phyloP scores from a whole-genome alignment of 2,329 filamentous ascomycete species.

The Trichophyton simii region DNA sequence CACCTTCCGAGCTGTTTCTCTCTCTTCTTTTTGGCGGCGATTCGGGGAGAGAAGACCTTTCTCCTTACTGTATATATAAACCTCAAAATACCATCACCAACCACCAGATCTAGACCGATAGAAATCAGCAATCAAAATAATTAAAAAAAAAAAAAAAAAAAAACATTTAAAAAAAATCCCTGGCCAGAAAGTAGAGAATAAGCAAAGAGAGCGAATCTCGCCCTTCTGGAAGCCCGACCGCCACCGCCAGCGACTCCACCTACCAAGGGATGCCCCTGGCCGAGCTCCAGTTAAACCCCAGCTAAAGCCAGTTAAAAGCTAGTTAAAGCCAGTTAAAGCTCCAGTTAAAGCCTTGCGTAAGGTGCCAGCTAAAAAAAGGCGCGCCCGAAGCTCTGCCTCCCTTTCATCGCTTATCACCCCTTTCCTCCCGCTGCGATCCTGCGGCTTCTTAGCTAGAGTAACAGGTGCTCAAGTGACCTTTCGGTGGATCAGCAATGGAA shows the following conservation, averaged over 20 bases:
- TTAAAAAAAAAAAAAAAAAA: neutral
- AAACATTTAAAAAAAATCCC: neutral
- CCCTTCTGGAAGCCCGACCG: neutral
- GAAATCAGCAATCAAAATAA: too few species aligned
- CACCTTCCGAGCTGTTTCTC: neutral
- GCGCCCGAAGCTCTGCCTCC: neutral
- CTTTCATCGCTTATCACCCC: neutral
- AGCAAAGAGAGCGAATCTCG: neutral
- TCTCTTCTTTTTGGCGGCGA: neutral
- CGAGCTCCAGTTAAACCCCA: neutral
- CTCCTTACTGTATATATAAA: slow-evolving; percentile 1
- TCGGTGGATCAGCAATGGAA: neutral
- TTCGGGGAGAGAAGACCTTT: neutral
- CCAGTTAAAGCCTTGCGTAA: neutral
- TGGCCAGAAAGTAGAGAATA: too few species aligned
- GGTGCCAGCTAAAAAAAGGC: neutral
- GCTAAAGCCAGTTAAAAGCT: neutral
- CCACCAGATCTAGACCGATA: neutral
- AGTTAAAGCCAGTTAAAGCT: neutral
- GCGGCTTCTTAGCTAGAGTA: neutral
- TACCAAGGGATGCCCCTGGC: neutral
- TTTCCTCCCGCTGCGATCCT: neutral
- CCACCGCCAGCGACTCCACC: neutral
- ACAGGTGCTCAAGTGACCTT: neutral
- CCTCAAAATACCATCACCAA: neutral